Evolutionary conservation across 768 basidiomycete species (phyloP).

Genomic region (Cyclocybe cylindracea): DNA sequence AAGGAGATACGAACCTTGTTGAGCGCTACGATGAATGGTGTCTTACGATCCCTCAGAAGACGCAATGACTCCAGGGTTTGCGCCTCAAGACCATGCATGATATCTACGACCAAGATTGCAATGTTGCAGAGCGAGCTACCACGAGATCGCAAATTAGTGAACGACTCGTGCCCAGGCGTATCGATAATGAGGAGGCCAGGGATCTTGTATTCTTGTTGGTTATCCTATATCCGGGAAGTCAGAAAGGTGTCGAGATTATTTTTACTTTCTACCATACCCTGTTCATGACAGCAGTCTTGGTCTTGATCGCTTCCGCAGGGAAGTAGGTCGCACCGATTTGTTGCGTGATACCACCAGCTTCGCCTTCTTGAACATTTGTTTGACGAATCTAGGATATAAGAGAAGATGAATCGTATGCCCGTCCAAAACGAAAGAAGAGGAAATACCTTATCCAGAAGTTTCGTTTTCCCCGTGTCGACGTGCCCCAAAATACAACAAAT

Average conservation of each 20-base stretch:
- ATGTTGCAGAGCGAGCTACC: constrained; percentile 99
- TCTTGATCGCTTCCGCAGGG: constrained; percentile 91
- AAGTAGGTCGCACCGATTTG: constrained; percentile 99
- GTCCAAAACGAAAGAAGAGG: constrained; percentile 1
- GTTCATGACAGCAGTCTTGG: constrained; percentile 93
- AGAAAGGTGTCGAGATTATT: background rate
- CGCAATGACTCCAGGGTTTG: constrained; percentile 97
- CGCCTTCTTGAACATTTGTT: constrained; percentile 99
- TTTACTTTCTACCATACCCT: constrained; percentile 43
- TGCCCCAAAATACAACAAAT: constrained; percentile 99
- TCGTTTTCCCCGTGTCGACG: constrained; percentile 99
- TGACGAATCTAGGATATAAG: constrained; percentile 81
- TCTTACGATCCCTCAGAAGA: constrained; percentile 88
- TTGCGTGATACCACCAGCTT: constrained; percentile 99
- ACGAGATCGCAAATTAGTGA: constrained; percentile 93
- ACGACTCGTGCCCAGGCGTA: constrained; percentile 99
- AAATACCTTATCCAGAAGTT: constrained; percentile 90
- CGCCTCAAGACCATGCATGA: constrained; percentile 99
- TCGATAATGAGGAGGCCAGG: constrained; percentile 96
- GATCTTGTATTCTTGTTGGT: constrained; percentile 89
- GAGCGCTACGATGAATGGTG: constrained; percentile 97
- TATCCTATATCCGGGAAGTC: constrained; percentile 51
- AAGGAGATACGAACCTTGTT: constrained; percentile 69
- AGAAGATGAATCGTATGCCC: background rate
- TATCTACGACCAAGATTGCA: constrained; percentile 98